Percentiles rank a stretch among this genome's conserved stretches.
These are phyloP conservation scores for Plantago coronopus DNA, from an alignment of 305 asterid genomes.

Conservation along the genomic window DNA sequence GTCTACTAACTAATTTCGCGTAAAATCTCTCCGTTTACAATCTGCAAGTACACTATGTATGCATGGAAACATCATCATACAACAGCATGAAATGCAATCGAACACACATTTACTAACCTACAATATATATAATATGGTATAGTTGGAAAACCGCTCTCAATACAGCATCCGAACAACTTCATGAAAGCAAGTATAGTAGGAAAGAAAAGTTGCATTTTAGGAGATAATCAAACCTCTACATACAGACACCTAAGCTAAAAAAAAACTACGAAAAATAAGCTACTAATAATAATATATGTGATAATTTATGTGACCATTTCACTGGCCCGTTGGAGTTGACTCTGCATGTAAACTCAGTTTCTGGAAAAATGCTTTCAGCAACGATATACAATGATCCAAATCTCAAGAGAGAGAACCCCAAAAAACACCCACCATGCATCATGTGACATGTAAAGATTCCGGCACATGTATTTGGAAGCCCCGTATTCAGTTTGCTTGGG, in stretches of 20 bases:
- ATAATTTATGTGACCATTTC: conserved; percentile 17
- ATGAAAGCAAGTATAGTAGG: neutral
- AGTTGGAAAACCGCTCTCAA: neutral
- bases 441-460: neutral
- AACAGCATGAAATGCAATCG: no score
- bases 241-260: conserved; percentile 13
- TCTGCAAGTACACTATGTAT: no score
- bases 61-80: no score
- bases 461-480: conserved; percentile 12
- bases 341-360: conserved; percentile 7
- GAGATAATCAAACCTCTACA: conserved; percentile 12
- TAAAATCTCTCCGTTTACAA: no score
- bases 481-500: conserved; percentile 20
- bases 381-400: conserved; percentile 1
- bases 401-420: conserved; percentile 7
- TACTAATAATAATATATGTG: conserved; percentile 7
- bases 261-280: neutral
- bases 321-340: conserved; percentile 20
- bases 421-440: neutral
- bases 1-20: no score
- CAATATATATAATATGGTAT: neutral
- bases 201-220: neutral
- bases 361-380: conserved; percentile 13
- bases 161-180: neutral
- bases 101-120: neutral